Conservation (phyloP, 2,329 filamentous ascomycete genomes). For the Scedosporium aurantiacum region DNA sequence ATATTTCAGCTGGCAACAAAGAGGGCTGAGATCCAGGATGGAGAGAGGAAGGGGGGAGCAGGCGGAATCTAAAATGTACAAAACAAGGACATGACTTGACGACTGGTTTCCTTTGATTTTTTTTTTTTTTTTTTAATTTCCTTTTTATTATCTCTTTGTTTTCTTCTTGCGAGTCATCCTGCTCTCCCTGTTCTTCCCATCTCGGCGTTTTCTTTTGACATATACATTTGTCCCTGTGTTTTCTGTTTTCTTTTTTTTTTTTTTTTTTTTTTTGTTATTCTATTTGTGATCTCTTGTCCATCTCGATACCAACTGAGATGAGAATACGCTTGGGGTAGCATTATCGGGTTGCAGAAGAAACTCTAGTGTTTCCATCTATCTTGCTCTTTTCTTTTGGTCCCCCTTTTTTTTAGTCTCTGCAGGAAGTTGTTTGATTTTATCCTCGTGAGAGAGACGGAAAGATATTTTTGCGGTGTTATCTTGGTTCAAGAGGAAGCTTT, state of each 20-base stretch:
- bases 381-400: neutral
- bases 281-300: neutral
- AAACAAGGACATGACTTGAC: slow-evolving; percentile 11
- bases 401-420: neutral
- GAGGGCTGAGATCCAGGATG: slow-evolving; percentile 6
- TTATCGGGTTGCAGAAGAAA: neutral
- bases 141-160: slow-evolving; percentile 7
- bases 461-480: neutral
- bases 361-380: neutral
- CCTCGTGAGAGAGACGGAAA: neutral
- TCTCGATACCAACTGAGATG: neutral
- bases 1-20: neutral
- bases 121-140: slow-evolving; percentile 7
- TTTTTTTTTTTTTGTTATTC: slow-evolving; percentile 1
- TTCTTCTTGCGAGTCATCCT: slow-evolving; percentile 9
- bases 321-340: neutral
- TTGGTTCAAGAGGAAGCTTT: no score
- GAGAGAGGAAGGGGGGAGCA: neutral
- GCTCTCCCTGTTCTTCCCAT: slow-evolving; percentile 8
- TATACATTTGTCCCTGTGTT: neutral
- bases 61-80: slow-evolving; percentile 1
- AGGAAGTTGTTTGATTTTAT: neutral
- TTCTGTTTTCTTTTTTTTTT: neutral
- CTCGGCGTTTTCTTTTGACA: slow-evolving; percentile 5
- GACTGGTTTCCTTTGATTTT: neutral